A percentile compares a stretch with the other conserved stretches of the same genome.
These are phyloP conservation scores for Colletotrichum orchidophilum DNA, from an alignment of 2,329 filamentous ascomycete species.

Conservation along the genomic window DNA sequence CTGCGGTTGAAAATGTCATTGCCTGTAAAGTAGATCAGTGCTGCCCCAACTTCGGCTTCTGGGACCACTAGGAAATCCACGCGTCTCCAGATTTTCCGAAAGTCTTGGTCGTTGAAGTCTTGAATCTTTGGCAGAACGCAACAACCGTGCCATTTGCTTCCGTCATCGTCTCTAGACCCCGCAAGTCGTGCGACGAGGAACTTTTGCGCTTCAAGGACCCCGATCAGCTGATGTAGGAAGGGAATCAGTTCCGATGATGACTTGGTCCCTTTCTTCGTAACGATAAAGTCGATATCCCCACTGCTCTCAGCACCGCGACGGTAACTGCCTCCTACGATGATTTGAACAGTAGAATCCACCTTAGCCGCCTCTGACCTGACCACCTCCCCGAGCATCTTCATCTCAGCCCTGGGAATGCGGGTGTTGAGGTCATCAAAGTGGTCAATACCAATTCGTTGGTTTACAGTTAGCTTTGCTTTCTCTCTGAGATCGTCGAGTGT, in stretches of 20 bases:
- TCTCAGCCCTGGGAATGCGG: slow-evolving; percentile 81
- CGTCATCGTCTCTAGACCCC: slow-evolving; percentile 58
- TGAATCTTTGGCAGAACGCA: slow-evolving; percentile 69
- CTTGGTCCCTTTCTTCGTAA: slow-evolving; percentile 72
- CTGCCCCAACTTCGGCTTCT: slow-evolving; percentile 80
- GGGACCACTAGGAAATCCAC: slow-evolving; percentile 90
- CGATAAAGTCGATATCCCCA: slow-evolving; percentile 85
- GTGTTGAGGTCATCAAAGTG: slow-evolving; percentile 82
- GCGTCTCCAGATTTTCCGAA: slow-evolving; percentile 72
- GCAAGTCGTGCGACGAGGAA: slow-evolving; percentile 80
- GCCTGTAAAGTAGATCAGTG: slow-evolving; percentile 93
- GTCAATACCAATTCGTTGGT: slow-evolving; percentile 80
- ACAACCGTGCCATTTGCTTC: slow-evolving; percentile 90
- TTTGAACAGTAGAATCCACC: slow-evolving; percentile 71
- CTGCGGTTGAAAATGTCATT: slow-evolving; percentile 96
- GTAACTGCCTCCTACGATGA: slow-evolving; percentile 86
- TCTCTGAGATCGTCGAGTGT: slow-evolving; percentile 76
- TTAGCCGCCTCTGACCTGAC: slow-evolving; percentile 67
- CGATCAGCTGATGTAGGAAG: slow-evolving; percentile 72
- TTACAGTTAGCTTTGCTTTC: slow-evolving; percentile 70
- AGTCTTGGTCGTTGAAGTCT: slow-evolving; percentile 44
- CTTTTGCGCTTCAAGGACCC: slow-evolving; percentile 62
- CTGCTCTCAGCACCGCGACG: slow-evolving; percentile 79
- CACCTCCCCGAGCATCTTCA: slow-evolving; percentile 72
- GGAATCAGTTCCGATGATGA: slow-evolving; percentile 65